A percentile compares a stretch with the other conserved stretches of the same genome.
These are phyloP conservation scores for Eucalyptus erythrocorys DNA, from an alignment of 345 rosid species.

Conservation along the genomic window DNA sequence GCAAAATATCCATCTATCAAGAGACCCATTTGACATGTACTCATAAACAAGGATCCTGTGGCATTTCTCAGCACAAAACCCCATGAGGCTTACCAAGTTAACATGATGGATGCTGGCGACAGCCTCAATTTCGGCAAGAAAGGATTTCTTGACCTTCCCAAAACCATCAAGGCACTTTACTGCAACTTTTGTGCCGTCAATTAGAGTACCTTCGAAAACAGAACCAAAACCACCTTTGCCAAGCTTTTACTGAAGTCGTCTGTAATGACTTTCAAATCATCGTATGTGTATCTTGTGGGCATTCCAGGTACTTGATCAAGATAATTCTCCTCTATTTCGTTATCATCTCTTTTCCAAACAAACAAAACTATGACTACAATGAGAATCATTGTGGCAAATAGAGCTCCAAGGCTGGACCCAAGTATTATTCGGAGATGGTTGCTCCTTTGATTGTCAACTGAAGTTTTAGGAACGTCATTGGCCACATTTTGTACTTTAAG, in stretches of 20 bases:
- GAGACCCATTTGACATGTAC: conserved; percentile 7
- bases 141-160: conserved; percentile 1
- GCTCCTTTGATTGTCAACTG: background rate
- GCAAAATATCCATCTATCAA: conserved; percentile 13
- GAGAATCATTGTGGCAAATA: background rate
- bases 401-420: background rate
- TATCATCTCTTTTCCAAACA: background rate
- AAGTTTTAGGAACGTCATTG: background rate
- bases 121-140: conserved; percentile 13
- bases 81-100: conserved; percentile 8
- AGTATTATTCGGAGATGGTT: background rate
- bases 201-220: conserved; percentile 7
- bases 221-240: conserved; percentile 24
- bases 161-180: conserved; percentile 12
- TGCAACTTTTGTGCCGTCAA: conserved; percentile 1
- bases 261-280: background rate
- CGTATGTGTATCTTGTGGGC: background rate
- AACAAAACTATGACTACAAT: background rate
- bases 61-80: conserved; percentile 13
- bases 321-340: background rate
- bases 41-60: conserved; percentile 10
- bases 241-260: conserved; percentile 2
- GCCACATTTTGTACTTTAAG: background rate
- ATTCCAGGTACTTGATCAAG: background rate
- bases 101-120: conserved; percentile 15